Evolutionary conservation across 2,329 filamentous ascomycete species (phyloP), one percentile per base, ranked within the genome.

Genomic region (Fusarium veterinarium): DNA sequence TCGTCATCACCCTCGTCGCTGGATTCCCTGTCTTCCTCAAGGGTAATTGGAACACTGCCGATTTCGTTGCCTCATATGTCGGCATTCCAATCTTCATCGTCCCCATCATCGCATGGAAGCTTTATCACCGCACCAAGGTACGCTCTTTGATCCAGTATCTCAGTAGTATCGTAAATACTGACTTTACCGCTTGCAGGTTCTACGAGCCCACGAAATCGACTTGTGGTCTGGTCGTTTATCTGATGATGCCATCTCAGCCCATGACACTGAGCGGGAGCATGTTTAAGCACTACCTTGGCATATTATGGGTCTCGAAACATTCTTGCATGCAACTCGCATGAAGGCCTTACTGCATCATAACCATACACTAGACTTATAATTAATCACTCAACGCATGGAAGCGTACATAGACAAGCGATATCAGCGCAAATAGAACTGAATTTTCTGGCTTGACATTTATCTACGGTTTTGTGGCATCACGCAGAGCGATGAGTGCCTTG

Each of bases 11-110:
- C 3, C 81, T 95, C 6, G 91, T 93, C 74, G 94, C 94, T 75
- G 93, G 92, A 3, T 95, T 95, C 81, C 88, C 91, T 40, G 88
- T 92, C 19, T 95, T 95, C 79, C 92, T 91, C 79, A 88, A 90
- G 0, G 82, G 85, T 12, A 84, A 90, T 33, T 95, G 91, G 88
- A 87, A 85, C 20, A 87, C 86, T 0, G 84, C 86, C 9, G 85
- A 85, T 75, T 96, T 96, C 76, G 67, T 91, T n/a, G 88, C 89
- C 0, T 86, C 82, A 75, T 94, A 91, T 75, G 85, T 93, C 76
- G 91, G 86, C 14, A 83, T 92, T 1, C 91, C 85, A 49, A 88
- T 86, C 73, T 92, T 93, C 79, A 72, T 90, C 4, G 80, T 84
- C 1, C 83, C 92, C 1, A 93, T 92, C 75, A 11, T 88, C 17